A percentile compares a stretch with the other conserved stretches of the same genome.
Evolutionary conservation across 1,139 yeast genomes (phyloP).

Genomic region (Candida pseudocylindracea): DNA sequence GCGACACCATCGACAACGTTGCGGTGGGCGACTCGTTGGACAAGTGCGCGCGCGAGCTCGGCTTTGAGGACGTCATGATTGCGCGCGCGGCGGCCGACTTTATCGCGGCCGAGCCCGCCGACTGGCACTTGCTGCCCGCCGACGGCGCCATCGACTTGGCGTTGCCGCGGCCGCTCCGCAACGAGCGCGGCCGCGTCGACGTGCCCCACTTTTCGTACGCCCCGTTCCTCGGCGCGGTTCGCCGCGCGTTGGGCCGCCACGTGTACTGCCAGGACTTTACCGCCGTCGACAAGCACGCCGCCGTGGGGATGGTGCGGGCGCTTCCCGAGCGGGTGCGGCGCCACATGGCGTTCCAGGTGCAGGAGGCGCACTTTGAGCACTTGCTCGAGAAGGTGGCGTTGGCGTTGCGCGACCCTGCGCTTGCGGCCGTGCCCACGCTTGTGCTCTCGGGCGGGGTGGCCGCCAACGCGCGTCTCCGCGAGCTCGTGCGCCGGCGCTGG

Average conservation of each 20-base stretch:
- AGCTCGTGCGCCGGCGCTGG: constrained; percentile 13
- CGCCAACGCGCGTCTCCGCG: constrained; percentile 40
- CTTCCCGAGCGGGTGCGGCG: constrained; percentile 8
- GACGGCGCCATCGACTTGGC: neutral
- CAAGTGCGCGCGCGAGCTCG: constrained; percentile 76
- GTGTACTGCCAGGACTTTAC: too few species aligned
- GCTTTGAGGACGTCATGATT: constrained; percentile 60
- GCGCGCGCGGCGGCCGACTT: constrained; percentile 62
- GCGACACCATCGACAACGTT: constrained; percentile 51
- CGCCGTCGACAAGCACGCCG: neutral
- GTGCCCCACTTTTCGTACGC: constrained; percentile 54
- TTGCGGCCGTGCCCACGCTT: constrained; percentile 25
- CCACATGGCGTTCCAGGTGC: constrained; percentile 38
- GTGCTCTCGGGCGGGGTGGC: constrained; percentile 94
- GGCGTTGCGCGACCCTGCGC: constrained; percentile 18
- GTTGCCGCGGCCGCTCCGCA: constrained; percentile 8
- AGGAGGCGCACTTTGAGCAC: constrained; percentile 50
- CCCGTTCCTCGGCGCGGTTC: constrained; percentile 22
- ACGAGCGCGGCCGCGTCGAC: constrained; percentile 8
- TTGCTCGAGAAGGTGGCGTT: constrained; percentile 38
- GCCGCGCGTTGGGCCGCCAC: too few species aligned
- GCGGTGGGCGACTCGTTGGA: constrained; percentile 92
- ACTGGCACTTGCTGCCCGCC: neutral
- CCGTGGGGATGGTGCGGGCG: neutral
- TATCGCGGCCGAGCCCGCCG: constrained; percentile 9